Conservation (phyloP, 2,329 filamentous ascomycete genomes). For the Emydomyces testavorans region DNA sequence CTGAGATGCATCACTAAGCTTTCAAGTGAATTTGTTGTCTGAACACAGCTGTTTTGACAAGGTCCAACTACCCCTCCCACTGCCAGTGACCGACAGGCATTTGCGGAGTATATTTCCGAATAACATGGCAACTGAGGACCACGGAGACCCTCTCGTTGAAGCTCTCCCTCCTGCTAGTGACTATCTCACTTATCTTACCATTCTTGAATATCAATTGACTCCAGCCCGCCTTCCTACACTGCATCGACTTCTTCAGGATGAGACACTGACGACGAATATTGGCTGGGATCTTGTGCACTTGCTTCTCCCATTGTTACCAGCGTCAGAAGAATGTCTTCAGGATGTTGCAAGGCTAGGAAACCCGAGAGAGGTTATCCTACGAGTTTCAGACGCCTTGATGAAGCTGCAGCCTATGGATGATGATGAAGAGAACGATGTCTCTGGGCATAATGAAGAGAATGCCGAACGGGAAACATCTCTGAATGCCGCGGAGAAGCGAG, state of each 20-base stretch:
- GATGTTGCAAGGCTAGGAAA: constrained; percentile 53
- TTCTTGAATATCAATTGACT: constrained; percentile 53
- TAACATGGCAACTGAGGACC: constrained; percentile 16
- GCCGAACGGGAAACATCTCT: constrained; percentile 5
- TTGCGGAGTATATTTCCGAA: not conserved
- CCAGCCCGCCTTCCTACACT: constrained; percentile 46
- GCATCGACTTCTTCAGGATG: constrained; percentile 50
- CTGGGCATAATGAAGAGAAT: constrained; percentile 18
- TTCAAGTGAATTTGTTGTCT: too few relatives aligned
- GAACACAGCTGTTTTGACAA: too few relatives aligned
- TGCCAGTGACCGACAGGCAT: not conserved
- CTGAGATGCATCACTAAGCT: too few relatives aligned
- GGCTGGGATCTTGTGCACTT: constrained; percentile 56
- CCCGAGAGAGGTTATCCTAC: constrained; percentile 52
- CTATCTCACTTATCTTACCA: constrained; percentile 54
- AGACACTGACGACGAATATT: constrained; percentile 50
- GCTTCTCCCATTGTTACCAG: constrained; percentile 48
- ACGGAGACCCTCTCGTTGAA: constrained; percentile 42
- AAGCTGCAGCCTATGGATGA: constrained; percentile 41
- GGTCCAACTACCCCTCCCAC: not conserved
- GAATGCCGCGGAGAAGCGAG: constrained; percentile 7
- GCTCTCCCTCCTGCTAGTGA: constrained; percentile 52
- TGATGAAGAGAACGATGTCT: constrained; percentile 26
- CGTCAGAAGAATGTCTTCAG: constrained; percentile 48
- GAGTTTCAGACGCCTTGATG: constrained; percentile 51